Evolutionary conservation across 2,329 filamentous ascomycete genomes (phyloP).

Genomic region (Fusarium clavum): DNA sequence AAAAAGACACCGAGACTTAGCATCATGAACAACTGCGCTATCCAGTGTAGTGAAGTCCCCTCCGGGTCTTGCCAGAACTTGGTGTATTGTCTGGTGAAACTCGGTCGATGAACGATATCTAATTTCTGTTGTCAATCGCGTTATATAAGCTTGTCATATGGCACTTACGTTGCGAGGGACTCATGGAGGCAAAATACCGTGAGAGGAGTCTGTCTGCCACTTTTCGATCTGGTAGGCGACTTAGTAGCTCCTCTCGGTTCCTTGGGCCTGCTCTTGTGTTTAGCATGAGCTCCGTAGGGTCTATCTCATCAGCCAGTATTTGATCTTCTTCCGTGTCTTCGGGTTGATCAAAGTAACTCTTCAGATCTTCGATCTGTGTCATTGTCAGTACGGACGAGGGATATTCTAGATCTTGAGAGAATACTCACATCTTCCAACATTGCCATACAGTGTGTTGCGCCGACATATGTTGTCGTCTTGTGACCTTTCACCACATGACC

Average conservation of each 20-base stretch:
- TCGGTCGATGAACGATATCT: constrained; percentile 67
- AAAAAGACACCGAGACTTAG: constrained; percentile 58
- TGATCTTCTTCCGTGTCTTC: constrained; percentile 53
- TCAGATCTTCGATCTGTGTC: constrained; percentile 67
- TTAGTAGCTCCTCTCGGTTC: constrained; percentile 60
- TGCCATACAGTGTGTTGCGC: constrained; percentile 70
- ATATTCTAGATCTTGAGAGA: neutral
- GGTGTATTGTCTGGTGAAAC: constrained; percentile 62
- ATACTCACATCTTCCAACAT: constrained; percentile 68
- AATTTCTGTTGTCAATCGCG: constrained; percentile 12
- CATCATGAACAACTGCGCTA: constrained; percentile 64
- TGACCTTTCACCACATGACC: constrained; percentile 60
- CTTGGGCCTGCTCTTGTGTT: constrained; percentile 53
- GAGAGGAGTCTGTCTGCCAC: constrained; percentile 64
- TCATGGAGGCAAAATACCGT: constrained; percentile 65
- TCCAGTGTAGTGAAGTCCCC: constrained; percentile 57
- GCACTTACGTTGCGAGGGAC: constrained; percentile 62
- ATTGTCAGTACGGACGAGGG: constrained; percentile 5
- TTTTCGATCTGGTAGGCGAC: constrained; percentile 58
- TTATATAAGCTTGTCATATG: neutral
- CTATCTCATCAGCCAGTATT: constrained; percentile 50
- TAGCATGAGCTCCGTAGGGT: constrained; percentile 58
- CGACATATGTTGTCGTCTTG: constrained; percentile 63
- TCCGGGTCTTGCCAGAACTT: constrained; percentile 61
- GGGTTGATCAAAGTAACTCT: constrained; percentile 66